Evolutionary conservation across 2,329 filamentous ascomycete genomes (phyloP), one percentile per base, ranked within the genome.

Genomic region (Trichophyton mentagrophytes): DNA sequence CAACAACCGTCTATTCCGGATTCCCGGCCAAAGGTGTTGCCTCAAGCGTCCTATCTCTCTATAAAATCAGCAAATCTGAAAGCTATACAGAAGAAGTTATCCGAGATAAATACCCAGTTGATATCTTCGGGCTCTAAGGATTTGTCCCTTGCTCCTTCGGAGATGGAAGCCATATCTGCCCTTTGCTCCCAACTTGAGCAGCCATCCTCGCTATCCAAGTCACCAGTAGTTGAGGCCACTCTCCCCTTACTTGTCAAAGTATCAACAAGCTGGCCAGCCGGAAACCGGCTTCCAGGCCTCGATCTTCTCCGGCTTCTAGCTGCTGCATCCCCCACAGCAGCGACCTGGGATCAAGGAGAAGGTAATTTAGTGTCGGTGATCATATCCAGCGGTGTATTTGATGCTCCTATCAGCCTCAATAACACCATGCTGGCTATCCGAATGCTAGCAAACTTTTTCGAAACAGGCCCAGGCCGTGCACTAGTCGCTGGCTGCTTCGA

Each of bases 221-320:
- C 79, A 38, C 73, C 80, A 46, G 76, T 72, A 25, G 71, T 83
- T 5, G 72, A 79, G 5, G 70, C 76, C 17, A 81, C 84, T 0
- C 73, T 92, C 2, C 77, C 84, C 22, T 75, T 90, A 0, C 78
- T 90, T 4, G 76, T 90, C 61, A 89, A 85, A 67, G 81, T 95
- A 59, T 82, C 85, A 17, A 89, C 88, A 0, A 73, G 79, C 36
- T 99, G 93, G 93, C 87, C 91, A 1, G 85, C 87, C 59, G 79
- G 85, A 11, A 88, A 89, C 66, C 86, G 90, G 53, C 80, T 99
- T 0, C 88, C 93, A 0, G 89, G 85, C 11, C 81, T 99, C 0
- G 93, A 97, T 71, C 78, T 97, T 1, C 80, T 97, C 3, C 88
- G 93, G n/a, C 85, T 95, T 57, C 79, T 93, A 30, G 86, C 88